Evolutionary conservation across 1,284 basidiomycete species (phyloP).

Genomic region (Waitea zeae): DNA sequence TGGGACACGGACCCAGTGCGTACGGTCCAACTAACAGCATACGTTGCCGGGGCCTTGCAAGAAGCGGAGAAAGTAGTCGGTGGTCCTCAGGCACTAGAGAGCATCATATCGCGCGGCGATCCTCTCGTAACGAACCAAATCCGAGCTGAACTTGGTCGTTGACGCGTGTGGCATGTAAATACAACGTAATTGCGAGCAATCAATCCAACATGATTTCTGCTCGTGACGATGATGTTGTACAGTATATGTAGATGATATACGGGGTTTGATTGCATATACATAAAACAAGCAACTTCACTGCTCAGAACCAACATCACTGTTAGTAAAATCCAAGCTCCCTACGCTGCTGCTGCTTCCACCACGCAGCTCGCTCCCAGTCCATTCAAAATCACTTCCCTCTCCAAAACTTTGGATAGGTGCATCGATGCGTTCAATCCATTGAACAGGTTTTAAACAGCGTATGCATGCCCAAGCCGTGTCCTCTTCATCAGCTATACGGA

Average conservation of each 20-base stretch:
- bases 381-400: slow-evolving; percentile 16
- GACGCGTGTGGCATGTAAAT: no score
- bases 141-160: no score
- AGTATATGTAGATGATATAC: no score
- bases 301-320: no score
- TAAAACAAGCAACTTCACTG: no score
- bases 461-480: slow-evolving; percentile 63
- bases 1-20: slow-evolving; percentile 55
- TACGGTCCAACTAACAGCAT: slow-evolving; percentile 38
- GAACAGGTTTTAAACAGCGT: slow-evolving; percentile 48
- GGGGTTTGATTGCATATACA: no score
- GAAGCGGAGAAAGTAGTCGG: slow-evolving; percentile 41
- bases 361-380: slow-evolving; percentile 8
- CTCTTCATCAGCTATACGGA: slow-evolving; percentile 53
- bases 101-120: no score
- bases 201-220: no score
- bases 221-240: no score
- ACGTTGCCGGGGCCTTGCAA: slow-evolving; percentile 34
- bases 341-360: background rate
- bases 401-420: slow-evolving; percentile 2
- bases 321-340: background rate
- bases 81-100: slow-evolving; percentile 37
- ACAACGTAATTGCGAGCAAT: no score
- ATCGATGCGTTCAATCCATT: slow-evolving; percentile 30
- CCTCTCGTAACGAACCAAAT: no score